These are phyloP conservation scores for Fagopyrum tataricum DNA, from an alignment of 148 eudicot genomes.

Conservation along the genomic window DNA sequence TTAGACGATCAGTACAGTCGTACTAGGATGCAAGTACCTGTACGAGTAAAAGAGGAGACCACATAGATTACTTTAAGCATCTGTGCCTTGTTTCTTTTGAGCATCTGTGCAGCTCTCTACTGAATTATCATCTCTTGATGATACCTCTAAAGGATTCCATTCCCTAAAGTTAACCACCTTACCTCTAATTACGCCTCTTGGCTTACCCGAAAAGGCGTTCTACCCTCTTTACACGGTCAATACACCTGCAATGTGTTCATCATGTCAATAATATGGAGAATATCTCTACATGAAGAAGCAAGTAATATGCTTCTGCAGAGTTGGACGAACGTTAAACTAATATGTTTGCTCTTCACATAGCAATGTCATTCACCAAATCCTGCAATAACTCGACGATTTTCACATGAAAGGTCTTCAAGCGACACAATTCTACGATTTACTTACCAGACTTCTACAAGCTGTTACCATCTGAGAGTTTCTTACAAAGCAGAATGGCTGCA, in stretches of 20 bases:
- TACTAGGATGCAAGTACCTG: constrained; percentile 9
- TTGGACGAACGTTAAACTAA: not conserved
- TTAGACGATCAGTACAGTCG: not conserved
- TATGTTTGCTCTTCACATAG: not conserved
- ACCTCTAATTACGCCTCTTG: constrained; percentile 3
- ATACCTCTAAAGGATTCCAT: not conserved
- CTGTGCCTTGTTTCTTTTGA: not conserved
- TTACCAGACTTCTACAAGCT: not conserved
- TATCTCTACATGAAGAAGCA: not conserved
- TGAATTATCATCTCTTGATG: not conserved
- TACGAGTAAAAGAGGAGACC: not conserved
- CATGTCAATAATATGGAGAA: not conserved
- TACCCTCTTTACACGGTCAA: not conserved
- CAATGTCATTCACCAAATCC: too few relatives aligned
- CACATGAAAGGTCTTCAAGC: too few relatives aligned
- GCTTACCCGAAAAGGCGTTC: not conserved
- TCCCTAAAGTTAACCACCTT: too few relatives aligned
- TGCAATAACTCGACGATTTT: too few relatives aligned
- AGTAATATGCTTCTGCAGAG: not conserved
- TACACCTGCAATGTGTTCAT: not conserved
- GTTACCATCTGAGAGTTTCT: not conserved
- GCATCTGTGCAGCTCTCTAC: not conserved
- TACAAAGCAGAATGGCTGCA: constrained; percentile 16
- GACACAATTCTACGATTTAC: too few relatives aligned
- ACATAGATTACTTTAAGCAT: not conserved